Base-by-base conservation (phyloP, 495 filamentous ascomycete genomes). In the Rhizodiscina lignyota region DNA sequence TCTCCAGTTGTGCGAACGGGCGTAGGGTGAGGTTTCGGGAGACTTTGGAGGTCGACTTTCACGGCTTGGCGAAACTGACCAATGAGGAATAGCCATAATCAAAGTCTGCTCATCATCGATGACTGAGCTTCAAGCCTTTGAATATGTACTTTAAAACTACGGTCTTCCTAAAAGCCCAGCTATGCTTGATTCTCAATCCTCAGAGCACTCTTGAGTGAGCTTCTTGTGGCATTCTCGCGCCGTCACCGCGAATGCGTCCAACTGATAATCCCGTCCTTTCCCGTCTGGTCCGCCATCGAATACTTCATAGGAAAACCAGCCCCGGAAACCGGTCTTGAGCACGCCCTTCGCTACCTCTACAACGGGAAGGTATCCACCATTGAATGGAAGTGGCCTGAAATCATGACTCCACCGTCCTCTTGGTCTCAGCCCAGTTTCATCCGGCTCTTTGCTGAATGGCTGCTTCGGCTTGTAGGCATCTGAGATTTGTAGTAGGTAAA, bases 281-380 rank as follows among this genome's bases (percentile, higher is more conserved):
- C 71, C 68, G 27, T 71, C 58, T 10, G 61, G 54, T 4, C 70
- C 71, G 15, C 65, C 60, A 59, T 87, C 77, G 59, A 86, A 86
- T 5, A 83, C 69, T 57, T 87, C 80, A 39, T 80, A 68, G 2
- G 71, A 77, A 30, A 83, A 73, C 70, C 74, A 83, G 0, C 74
- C 74, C 34, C 67, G 55, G 34, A 78, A 84, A 3, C 81, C 79
- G 1, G 80, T 85, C 36, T 47, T 54, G 24, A 84, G 48, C 12
- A 87, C 78, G 6, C 76, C 79, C 36, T 59, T 61, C 0, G 72
- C 56, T 28, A 86, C 68, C 26, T 70, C 63, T 35, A 72, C 53
- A 32, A 83, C 67, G 1, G 79, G 81, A 28, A 87, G 53, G 54
- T 81, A 85, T 0, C 80, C 79, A 0, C 77, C 75, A 36, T 72